A percentile compares a stretch with the other conserved stretches of the same genome.
Evolutionary conservation across 805 yeast genomes (phyloP).

Genomic region (Suhomyces canberraensis): DNA sequence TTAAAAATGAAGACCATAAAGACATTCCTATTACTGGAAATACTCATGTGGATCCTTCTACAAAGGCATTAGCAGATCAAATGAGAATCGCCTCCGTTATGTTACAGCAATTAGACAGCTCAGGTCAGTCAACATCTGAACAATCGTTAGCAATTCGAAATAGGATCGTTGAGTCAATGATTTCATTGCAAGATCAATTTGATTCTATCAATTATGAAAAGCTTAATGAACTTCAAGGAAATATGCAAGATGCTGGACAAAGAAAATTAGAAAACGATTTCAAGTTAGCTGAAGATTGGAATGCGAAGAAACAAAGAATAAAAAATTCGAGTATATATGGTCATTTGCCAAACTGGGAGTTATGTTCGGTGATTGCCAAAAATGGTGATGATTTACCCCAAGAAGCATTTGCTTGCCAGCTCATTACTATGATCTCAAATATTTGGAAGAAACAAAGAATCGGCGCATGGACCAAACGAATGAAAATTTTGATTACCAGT

Average conservation of each 20-base stretch:
- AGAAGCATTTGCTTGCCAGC: slow-evolving; percentile 96
- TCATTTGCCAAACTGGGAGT: slow-evolving; percentile 87
- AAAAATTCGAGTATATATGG: slow-evolving; percentile 78
- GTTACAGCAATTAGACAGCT: slow-evolving; percentile 84
- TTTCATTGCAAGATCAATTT: slow-evolving; percentile 37
- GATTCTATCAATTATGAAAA: slow-evolving; percentile 34
- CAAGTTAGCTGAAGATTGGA: slow-evolving; percentile 94
- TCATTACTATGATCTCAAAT: slow-evolving; percentile 80
- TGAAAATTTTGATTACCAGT: slow-evolving; percentile 90
- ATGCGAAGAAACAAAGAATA: slow-evolving; percentile 73
- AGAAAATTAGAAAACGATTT: slow-evolving; percentile 89
- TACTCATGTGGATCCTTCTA: slow-evolving; percentile 3
- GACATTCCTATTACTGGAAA: background rate
- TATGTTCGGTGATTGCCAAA: slow-evolving; percentile 92
- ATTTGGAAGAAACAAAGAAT: slow-evolving; percentile 73
- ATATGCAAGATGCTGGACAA: slow-evolving; percentile 68
- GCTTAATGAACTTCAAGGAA: slow-evolving; percentile 58
- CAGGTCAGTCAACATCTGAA: slow-evolving; percentile 51
- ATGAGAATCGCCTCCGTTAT: slow-evolving; percentile 96
- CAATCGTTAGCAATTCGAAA: slow-evolving; percentile 25
- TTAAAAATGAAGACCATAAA: background rate
- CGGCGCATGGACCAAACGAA: slow-evolving; percentile 86
- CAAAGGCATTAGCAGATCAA: slow-evolving; percentile 72
- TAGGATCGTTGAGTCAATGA: slow-evolving; percentile 31
- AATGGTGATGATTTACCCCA: slow-evolving; percentile 95